Percentiles rank a stretch among this genome's conserved stretches.
Evolutionary conservation across 2,329 filamentous ascomycete genomes (phyloP).

Genomic region (Apiospora sp.): DNA sequence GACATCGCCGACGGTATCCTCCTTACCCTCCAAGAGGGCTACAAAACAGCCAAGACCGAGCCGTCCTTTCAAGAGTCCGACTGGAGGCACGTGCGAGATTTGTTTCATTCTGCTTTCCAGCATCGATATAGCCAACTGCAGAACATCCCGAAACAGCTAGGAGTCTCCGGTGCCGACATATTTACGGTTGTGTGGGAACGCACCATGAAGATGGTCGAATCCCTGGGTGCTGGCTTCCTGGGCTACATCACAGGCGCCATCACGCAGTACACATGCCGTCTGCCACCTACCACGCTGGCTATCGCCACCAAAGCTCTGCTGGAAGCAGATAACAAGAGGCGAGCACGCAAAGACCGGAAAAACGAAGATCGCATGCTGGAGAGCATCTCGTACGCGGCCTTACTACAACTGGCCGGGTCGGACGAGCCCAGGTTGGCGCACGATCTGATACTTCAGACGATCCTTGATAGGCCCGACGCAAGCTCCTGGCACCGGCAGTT

Average conservation of each 20-base stretch:
- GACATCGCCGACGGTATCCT: slow-evolving; percentile 29
- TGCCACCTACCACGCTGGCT: background rate
- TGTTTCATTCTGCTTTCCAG: background rate
- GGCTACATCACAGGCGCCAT: background rate
- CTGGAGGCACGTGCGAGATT: background rate
- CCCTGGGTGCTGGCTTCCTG: background rate
- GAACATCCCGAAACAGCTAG: background rate
- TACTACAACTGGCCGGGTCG: slow-evolving; percentile 33
- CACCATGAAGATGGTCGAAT: slow-evolving; percentile 10
- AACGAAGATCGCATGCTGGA: background rate
- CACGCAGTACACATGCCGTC: background rate
- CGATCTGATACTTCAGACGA: slow-evolving; percentile 40
- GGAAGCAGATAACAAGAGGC: background rate
- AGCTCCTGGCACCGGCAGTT: slow-evolving; percentile 46
- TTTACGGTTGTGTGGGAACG: background rate
- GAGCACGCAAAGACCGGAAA: background rate
- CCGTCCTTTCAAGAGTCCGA: slow-evolving; percentile 16
- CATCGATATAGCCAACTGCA: background rate
- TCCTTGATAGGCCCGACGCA: slow-evolving; percentile 39
- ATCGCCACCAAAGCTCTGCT: background rate
- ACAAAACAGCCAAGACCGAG: slow-evolving; percentile 24
- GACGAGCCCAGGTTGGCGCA: slow-evolving; percentile 43
- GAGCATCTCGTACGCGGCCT: background rate
- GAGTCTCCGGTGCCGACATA: background rate
- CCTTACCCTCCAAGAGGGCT: slow-evolving; percentile 27